phyloP scores from a whole-genome alignment of 129 eudicot genomes.

The Flaveria bidentis region DNA sequence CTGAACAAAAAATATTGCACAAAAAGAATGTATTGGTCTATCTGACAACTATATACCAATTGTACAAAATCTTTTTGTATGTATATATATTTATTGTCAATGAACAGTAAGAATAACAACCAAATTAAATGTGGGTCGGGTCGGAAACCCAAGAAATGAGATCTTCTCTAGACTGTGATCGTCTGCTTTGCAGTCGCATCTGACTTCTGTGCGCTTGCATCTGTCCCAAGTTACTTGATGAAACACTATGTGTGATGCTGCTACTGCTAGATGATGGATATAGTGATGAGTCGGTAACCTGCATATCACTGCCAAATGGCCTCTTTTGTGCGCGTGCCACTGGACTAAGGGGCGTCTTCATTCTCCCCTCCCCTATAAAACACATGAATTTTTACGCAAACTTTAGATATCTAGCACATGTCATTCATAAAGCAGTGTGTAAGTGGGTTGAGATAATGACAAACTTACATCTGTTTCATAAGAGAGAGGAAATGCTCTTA shows the following conservation, averaged over 20 bases:
- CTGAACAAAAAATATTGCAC: conserved; percentile 24
- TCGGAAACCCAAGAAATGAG: conserved; percentile 74
- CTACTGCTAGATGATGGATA: conserved; percentile 46
- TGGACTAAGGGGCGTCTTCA: conserved; percentile 83
- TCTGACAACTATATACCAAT: conserved; percentile 24
- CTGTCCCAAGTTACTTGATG: conserved; percentile 84
- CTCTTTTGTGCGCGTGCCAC: conserved; percentile 50
- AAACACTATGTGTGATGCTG: conserved; percentile 68
- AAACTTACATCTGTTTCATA: no score
- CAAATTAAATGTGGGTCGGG: conserved; percentile 56
- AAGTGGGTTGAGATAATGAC: no score
- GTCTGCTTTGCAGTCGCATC: conserved; percentile 83
- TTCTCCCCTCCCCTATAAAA: conserved; percentile 78
- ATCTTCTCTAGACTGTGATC: conserved; percentile 95
- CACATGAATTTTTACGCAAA: background rate
- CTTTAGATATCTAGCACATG: no score
- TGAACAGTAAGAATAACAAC: background rate
- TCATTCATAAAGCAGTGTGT: no score
- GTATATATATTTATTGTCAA: background rate
- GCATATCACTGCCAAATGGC: conserved; percentile 54
- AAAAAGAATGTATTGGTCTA: conserved; percentile 14
- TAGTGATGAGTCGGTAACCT: conserved; percentile 51
- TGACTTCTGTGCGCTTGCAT: conserved; percentile 79
- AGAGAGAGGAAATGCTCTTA: no score
- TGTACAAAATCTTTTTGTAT: conserved; percentile 24